Base-by-base conservation (phyloP, 441 rosid genomes). In the Iberis amara region DNA sequence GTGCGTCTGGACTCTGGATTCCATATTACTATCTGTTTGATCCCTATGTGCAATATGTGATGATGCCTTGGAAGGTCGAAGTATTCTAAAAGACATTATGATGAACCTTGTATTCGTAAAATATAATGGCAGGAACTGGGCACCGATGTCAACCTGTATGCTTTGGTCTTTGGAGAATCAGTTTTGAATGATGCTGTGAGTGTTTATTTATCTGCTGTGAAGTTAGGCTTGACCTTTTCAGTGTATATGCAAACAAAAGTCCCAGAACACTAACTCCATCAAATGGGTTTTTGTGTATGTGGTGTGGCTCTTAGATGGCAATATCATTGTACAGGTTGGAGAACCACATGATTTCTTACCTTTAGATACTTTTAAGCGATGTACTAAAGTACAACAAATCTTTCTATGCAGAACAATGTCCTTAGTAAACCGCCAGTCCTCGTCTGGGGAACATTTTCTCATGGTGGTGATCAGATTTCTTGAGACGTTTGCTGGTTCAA, bases 141-240 rank as follows among this genome's bases (percentile, higher is more conserved):
- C 73, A 85, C 86, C 7, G 96, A 87, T 62, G 72, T 49, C 53
- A 90, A 90, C 76, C 86, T 87, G 21, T 90, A 85, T 73, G 96
- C 96, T 13, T 69, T 90, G 79, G 95, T 90, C 44, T 90, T 90
- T 65, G 98, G 98, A 53, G 98, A 90, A 79, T 90, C 98, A 5
- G 98, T 90, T 68, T 73, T 87, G 65, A 90, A 85, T 54, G 98
- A 90, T 54, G 96, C 95, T 4, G 96, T 90, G 75, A 81, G 95
- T 71, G 63, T 64, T 63, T 52, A 21, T 39, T 66, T 47, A 46
- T 66, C 59, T 66, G 48, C 42, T 24, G 41, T 3, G 21, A 18
- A 18, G 21, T 18, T 18, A 18, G 27, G 26, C 11, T 50, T 54
- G 59, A 68, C 64, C 57, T 58, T 31, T 41, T 51, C 5, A 18